Base-by-base conservation (phyloP, 2,329 filamentous ascomycete genomes). In the Fusarium graminum region DNA sequence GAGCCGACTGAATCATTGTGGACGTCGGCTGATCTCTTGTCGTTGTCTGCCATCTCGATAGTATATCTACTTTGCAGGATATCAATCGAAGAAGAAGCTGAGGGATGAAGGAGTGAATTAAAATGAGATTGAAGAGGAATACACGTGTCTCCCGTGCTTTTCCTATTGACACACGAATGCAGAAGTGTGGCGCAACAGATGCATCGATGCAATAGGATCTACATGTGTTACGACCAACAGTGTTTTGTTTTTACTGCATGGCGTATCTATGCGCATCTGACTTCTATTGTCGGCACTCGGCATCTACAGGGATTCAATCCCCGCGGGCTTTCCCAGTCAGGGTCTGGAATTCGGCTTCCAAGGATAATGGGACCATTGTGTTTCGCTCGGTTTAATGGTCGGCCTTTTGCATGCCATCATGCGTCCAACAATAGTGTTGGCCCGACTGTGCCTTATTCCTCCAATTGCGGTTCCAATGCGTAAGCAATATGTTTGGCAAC, bases 31-130 rank as follows among this genome's bases (percentile, higher is more conserved):
- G 62, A 65, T 29, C 19, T 36, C 19, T 71, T 70, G 16, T 44
- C 51, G 29, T 54, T 59, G 16, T 12, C 44, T 26, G 68, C 49
- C 68, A 71, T 71, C 4, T 29, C 60, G 32, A 2, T 25, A 30
- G 16, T 30, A 29, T 25, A 14, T 16, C 8, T 19, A 17, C n/a
- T 40, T 52, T 42, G 4, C 7, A 12, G 13, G 45, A 16, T 3
- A 32, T 12, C 17, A 17, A 32, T 12, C 10, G 28, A 6, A 32
- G 13, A 16, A 16, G 4, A 10, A 10, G 12, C 11, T 13, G 3
- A 44, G 17, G 17, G 10, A 22, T 5, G 14, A 28, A 47, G 0
- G 3, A 7, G 10, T 10, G 26, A 14, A 14, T 7, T 6, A 25
- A 4, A 7, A 12, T 12, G 5, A 38, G 4, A 42, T 30, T 2